These are phyloP conservation scores for Pleurotus ostreatus DNA, from an alignment of 768 basidiomycete genomes.

Conservation along the genomic window DNA sequence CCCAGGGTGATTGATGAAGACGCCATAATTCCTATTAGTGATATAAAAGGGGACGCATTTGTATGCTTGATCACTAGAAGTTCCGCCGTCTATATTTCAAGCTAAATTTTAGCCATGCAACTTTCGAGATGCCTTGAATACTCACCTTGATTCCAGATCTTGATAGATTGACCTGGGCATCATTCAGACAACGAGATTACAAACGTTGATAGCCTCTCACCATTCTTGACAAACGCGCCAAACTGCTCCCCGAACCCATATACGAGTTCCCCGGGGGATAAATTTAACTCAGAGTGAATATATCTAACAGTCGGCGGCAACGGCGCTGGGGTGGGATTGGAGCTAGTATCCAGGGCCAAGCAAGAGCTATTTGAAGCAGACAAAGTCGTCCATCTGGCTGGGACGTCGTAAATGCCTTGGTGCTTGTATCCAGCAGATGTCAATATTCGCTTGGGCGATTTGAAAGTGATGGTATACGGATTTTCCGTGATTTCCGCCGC, in stretches of 20 bases:
- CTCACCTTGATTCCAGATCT: constrained; percentile 58
- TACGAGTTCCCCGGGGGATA: constrained; percentile 66
- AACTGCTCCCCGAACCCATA: constrained; percentile 79
- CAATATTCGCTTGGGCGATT: constrained; percentile 39
- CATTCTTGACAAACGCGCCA: constrained; percentile 72
- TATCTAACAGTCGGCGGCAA: constrained; percentile 43
- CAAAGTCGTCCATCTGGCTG: constrained; percentile 45
- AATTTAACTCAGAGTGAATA: constrained; percentile 55
- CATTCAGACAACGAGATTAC: constrained; percentile 9
- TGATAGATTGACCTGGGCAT: constrained; percentile 47
- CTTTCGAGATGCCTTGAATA: background rate
- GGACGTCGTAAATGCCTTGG: constrained; percentile 53
- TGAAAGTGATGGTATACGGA: constrained; percentile 62
- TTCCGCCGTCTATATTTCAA: constrained; percentile 52
- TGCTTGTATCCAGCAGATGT: constrained; percentile 52
- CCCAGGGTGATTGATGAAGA: constrained; percentile 74
- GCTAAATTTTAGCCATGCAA: background rate
- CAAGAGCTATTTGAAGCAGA: constrained; percentile 54
- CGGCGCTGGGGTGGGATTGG: constrained; percentile 47
- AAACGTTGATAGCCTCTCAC: constrained; percentile 31
- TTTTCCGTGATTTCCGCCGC: constrained; percentile 53
- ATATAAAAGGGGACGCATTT: constrained; percentile 69
- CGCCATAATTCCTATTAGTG: constrained; percentile 67
- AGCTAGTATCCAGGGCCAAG: constrained; percentile 50
- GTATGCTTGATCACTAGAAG: constrained; percentile 64